Conservation (phyloP, 1,139 yeast species). For the Meyerozyma guilliermondii region DNA sequence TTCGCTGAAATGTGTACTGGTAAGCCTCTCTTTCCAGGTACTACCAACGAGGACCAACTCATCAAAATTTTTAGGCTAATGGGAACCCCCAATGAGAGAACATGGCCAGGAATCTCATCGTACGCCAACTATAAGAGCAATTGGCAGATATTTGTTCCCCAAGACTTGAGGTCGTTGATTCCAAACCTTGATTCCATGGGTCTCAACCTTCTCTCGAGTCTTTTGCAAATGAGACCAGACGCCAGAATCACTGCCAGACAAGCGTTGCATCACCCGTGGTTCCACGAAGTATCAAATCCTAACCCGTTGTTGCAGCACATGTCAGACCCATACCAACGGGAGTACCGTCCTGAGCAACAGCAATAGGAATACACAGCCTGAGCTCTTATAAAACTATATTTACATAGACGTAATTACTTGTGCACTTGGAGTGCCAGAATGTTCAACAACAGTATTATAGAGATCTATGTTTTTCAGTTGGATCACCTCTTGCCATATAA, state of each 20-base stretch:
- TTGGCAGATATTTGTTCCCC: conserved; percentile 76
- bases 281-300: conserved; percentile 64
- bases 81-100: conserved; percentile 95
- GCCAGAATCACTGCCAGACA: conserved; percentile 86
- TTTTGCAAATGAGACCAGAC: conserved; percentile 91
- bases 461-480: neutral
- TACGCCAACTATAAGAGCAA: conserved; percentile 81
- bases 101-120: conserved; percentile 92
- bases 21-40: conserved; percentile 94
- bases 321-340: conserved; percentile 36
- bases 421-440: neutral
- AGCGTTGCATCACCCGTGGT: conserved; percentile 95
- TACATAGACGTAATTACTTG: neutral
- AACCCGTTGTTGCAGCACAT: conserved; percentile 31
- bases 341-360: conserved; percentile 22
- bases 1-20: conserved; percentile 98
- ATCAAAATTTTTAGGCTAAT: conserved; percentile 81
- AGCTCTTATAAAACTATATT: neutral
- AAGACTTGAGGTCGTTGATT: conserved; percentile 71
- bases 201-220: conserved; percentile 66
- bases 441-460: neutral
- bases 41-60: conserved; percentile 92
- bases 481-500: neutral
- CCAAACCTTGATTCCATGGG: conserved; percentile 80
- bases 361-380: conserved; percentile 11